Conservation (phyloP, 176 grass and related monocot species). For the Aegilops tauschii region DNA sequence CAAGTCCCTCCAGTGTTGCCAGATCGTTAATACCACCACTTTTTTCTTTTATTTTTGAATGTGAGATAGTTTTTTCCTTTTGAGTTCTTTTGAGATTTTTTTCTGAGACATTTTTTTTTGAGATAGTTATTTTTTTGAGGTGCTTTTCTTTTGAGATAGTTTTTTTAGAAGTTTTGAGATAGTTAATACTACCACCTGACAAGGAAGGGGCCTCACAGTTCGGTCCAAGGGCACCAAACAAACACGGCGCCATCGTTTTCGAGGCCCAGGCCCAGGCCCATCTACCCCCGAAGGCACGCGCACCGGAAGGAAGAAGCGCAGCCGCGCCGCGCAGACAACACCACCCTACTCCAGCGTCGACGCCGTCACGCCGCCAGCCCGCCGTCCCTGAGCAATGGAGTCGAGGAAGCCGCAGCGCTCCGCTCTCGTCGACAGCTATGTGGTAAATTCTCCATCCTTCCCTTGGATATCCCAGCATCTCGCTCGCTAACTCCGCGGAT, state of each 20-base stretch:
- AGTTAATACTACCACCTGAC: too few relatives aligned
- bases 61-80: too few relatives aligned
- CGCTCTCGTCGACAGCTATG: constrained; percentile 24
- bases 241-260: neutral
- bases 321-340: neutral
- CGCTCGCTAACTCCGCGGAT: neutral
- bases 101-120: too few relatives aligned
- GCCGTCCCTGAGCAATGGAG: constrained; percentile 29
- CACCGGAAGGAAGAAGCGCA: constrained; percentile 8
- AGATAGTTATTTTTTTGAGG: too few relatives aligned
- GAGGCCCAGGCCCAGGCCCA: constrained; percentile 22
- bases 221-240: too few relatives aligned
- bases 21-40: too few relatives aligned
- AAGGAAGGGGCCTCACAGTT: too few relatives aligned
- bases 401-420: constrained; percentile 25
- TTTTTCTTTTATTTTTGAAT: too few relatives aligned
- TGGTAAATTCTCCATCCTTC: constrained; percentile 25
- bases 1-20: too few relatives aligned
- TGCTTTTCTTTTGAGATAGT: too few relatives aligned
- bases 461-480: neutral
- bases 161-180: too few relatives aligned
- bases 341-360: neutral
- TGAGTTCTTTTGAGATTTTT: too few relatives aligned
- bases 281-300: neutral
- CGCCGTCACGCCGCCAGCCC: neutral